Percentiles rank a stretch among this genome's conserved stretches.
Conservation (phyloP, 306 rosid genomes). For the Neltuma alba region DNA sequence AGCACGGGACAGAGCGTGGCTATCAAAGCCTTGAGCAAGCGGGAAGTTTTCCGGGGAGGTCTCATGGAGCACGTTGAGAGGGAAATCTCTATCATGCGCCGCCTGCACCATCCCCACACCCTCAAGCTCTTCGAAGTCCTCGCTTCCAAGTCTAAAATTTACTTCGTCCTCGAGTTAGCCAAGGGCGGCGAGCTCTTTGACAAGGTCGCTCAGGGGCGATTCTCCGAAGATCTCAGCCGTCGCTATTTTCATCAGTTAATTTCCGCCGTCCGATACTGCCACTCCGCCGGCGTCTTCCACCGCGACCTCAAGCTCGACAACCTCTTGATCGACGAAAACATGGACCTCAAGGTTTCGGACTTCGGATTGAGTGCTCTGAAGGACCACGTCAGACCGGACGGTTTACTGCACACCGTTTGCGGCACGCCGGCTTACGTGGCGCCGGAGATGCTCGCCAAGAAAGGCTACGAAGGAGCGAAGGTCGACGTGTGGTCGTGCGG, state of each 20-base stretch:
- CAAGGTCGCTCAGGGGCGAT: conserved; percentile 46
- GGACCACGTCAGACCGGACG: conserved; percentile 53
- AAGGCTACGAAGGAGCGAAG: conserved; percentile 70
- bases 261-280: conserved; percentile 69
- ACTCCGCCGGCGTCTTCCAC: conserved; percentile 65
- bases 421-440: conserved; percentile 91
- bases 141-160: conserved; percentile 72
- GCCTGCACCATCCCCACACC: conserved; percentile 62
- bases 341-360: conserved; percentile 63
- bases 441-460: conserved; percentile 68
- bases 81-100: conserved; percentile 79
- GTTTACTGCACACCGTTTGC: conserved; percentile 66
- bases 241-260: conserved; percentile 68
- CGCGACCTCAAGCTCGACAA: conserved; percentile 84
- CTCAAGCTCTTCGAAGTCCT: conserved; percentile 59
- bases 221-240: conserved; percentile 71
- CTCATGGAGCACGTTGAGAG: conserved; percentile 56
- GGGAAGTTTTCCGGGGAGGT: conserved; percentile 44
- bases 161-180: conserved; percentile 72
- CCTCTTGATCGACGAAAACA: conserved; percentile 61
- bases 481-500: conserved; percentile 82
- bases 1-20: conserved; percentile 63
- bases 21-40: conserved; percentile 63
- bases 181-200: conserved; percentile 67
- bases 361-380: conserved; percentile 65